A percentile compares a stretch with the other conserved stretches of the same genome.
Conservation (phyloP, 1,284 basidiomycete species). For the Crepidotus sp. region DNA sequence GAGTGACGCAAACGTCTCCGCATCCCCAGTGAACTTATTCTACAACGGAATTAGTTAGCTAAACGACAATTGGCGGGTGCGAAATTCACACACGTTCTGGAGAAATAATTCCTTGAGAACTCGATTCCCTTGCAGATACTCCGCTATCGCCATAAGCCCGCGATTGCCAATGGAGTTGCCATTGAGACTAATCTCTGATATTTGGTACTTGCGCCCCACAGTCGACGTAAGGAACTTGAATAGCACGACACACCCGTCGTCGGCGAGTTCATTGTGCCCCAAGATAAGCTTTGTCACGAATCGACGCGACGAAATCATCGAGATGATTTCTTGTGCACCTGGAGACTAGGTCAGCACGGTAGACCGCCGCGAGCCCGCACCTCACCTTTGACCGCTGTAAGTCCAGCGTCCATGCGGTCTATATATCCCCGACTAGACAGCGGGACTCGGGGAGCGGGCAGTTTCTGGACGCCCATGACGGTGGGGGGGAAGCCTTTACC, state of each 20-base stretch:
- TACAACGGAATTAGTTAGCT: slow-evolving; percentile 20
- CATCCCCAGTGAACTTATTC: slow-evolving; percentile 38
- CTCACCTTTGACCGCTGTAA: slow-evolving; percentile 25
- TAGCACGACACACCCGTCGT: slow-evolving; percentile 48
- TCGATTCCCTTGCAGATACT: slow-evolving; percentile 43
- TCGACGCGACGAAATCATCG: slow-evolving; percentile 15
- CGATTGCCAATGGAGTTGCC: slow-evolving; percentile 45
- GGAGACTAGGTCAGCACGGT: not conserved
- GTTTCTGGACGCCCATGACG: slow-evolving; percentile 6
- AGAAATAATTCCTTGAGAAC: slow-evolving; percentile 41
- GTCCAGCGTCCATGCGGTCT: slow-evolving; percentile 25
- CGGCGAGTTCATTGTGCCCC: slow-evolving; percentile 49
- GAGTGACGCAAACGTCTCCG: slow-evolving; percentile 28
- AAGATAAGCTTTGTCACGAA: slow-evolving; percentile 33
- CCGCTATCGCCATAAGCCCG: slow-evolving; percentile 43
- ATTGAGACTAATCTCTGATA: slow-evolving; percentile 51
- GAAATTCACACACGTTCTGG: slow-evolving; percentile 40
- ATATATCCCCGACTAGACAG: slow-evolving; percentile 19
- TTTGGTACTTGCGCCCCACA: slow-evolving; percentile 36
- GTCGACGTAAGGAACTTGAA: slow-evolving; percentile 48
- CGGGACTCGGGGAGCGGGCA: slow-evolving; percentile 1
- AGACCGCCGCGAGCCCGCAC: not conserved
- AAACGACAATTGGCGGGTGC: not conserved
- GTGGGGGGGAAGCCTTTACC: not conserved
- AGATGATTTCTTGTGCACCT: slow-evolving; percentile 17